Conservation (phyloP, 1,284 basidiomycete species). For the Puccinia horiana region DNA sequence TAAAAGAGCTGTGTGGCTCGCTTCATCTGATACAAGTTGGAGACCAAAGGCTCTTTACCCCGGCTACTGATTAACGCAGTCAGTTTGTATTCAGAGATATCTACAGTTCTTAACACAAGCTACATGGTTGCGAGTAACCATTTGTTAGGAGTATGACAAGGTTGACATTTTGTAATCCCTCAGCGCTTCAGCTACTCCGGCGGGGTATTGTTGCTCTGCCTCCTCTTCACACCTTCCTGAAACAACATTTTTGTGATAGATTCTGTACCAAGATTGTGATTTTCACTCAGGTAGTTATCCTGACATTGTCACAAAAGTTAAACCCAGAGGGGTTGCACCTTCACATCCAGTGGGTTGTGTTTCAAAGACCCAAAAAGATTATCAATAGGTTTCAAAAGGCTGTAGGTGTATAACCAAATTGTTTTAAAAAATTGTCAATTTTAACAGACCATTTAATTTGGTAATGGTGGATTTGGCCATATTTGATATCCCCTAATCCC, state of each 20-base stretch:
- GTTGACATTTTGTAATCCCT: background rate
- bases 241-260: background rate
- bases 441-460: too few species aligned
- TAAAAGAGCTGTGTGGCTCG: background rate
- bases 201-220: background rate
- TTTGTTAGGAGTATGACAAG: background rate
- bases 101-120: conserved; percentile 5
- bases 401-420: too few species aligned
- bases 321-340: too few species aligned
- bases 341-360: too few species aligned
- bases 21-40: conserved; percentile 3
- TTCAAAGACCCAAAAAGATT: too few species aligned
- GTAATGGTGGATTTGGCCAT: too few species aligned
- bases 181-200: background rate
- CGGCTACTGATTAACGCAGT: background rate
- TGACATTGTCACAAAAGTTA: background rate
- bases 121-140: background rate
- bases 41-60: background rate
- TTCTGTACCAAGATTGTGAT: background rate
- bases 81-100: background rate
- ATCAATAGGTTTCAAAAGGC: too few species aligned
- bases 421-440: too few species aligned
- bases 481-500: too few species aligned
- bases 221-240: background rate
- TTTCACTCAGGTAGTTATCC: background rate